Evolutionary conservation across 306 rosid species (phyloP).

Genomic region (Fragaria nilgerrensis): DNA sequence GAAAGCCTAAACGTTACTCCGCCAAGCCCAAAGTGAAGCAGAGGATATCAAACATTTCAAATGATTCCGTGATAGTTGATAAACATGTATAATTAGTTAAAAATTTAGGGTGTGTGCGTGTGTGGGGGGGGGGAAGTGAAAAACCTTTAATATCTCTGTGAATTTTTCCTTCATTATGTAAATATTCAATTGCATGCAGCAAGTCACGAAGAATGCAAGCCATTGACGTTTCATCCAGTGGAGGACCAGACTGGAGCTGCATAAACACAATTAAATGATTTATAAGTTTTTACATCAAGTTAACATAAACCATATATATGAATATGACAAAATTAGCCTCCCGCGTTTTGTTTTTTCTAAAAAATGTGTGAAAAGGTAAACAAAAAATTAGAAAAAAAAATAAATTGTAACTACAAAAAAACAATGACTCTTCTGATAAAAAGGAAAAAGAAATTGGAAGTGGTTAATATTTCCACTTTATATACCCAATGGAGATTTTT

Average conservation of each 20-base stretch:
- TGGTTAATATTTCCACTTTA: background rate
- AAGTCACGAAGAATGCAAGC: slow-evolving; percentile 91
- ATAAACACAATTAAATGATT: slow-evolving; percentile 25
- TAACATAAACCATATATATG: background rate
- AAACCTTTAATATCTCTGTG: slow-evolving; percentile 98
- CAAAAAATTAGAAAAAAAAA: background rate
- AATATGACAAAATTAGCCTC: background rate
- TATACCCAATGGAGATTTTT: background rate
- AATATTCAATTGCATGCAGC: slow-evolving; percentile 93
- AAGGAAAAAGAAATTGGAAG: background rate
- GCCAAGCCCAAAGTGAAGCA: background rate
- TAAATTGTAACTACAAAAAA: background rate
- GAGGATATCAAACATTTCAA: background rate
- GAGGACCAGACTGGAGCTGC: slow-evolving; percentile 95
- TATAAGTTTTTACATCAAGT: background rate
- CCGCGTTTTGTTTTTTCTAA: background rate
- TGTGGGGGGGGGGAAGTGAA: background rate
- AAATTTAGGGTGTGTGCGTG: too few relatives aligned
- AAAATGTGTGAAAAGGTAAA: background rate
- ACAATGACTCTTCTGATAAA: background rate
- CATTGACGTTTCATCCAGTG: slow-evolving; percentile 92
- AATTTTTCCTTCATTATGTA: slow-evolving; percentile 92
- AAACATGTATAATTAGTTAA: background rate
- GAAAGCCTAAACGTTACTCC: too few relatives aligned
- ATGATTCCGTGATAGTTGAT: background rate